phyloP scores from a whole-genome alignment of 1,284 basidiomycete genomes.

The Naganishia sp. region DNA sequence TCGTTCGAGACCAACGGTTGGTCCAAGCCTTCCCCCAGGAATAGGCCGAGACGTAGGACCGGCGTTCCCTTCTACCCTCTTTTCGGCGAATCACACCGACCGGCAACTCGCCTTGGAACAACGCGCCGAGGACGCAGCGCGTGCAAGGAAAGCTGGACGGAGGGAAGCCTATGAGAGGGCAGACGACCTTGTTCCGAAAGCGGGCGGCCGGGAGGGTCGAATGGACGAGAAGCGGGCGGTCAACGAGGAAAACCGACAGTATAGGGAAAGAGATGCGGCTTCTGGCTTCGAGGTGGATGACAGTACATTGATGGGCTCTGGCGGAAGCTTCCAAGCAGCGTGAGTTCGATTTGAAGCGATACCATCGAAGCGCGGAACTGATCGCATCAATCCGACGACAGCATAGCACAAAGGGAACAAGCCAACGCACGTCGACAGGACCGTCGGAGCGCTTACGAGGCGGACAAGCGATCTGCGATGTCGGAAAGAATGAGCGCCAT shows the following conservation, averaged over 20 bases:
- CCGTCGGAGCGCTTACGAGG: constrained; percentile 39
- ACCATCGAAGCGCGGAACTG: not conserved
- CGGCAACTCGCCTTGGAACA: constrained; percentile 48
- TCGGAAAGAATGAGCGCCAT: constrained; percentile 48
- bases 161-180: constrained; percentile 40
- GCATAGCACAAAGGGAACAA: constrained; percentile 45
- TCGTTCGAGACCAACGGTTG: constrained; percentile 24
- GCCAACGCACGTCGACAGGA: constrained; percentile 45
- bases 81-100: constrained; percentile 39
- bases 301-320: constrained; percentile 48
- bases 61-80: constrained; percentile 37
- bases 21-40: constrained; percentile 27
- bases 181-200: constrained; percentile 47
- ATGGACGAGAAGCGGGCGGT: constrained; percentile 49
- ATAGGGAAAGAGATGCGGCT: constrained; percentile 47
- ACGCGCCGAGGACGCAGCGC: constrained; percentile 34
- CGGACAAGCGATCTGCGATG: constrained; percentile 43
- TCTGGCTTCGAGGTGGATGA: constrained; percentile 52
- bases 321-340: constrained; percentile 49
- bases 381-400: constrained; percentile 25
- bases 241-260: constrained; percentile 49
- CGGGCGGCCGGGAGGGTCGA: constrained; percentile 48
- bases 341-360: constrained; percentile 35
- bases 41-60: constrained; percentile 36
- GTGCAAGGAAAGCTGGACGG: constrained; percentile 40